Conservation (phyloP, 2,329 filamentous ascomycete genomes). For the Fusarium humuli region DNA sequence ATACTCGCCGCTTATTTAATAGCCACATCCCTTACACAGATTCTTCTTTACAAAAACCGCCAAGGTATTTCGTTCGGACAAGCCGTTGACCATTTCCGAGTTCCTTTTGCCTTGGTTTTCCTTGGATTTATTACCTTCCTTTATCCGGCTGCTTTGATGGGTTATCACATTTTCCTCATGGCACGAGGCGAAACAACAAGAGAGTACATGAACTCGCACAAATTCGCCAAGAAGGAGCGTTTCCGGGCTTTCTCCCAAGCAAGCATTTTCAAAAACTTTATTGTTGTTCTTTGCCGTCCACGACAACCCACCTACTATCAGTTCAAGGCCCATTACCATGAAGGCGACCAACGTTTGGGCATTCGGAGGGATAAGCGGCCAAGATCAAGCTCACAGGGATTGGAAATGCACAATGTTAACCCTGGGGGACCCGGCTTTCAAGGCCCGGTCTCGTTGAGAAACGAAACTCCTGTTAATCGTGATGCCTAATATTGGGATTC, state of each 20-base stretch:
- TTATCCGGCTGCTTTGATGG: conserved; percentile 86
- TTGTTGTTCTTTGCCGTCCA: conserved; percentile 83
- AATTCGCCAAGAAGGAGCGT: conserved; percentile 91
- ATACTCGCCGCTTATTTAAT: conserved; percentile 81
- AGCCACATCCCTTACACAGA: conserved; percentile 81
- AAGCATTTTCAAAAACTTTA: conserved; percentile 79
- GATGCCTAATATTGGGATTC: conserved; percentile 9
- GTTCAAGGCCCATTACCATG: conserved; percentile 81
- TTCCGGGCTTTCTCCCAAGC: conserved; percentile 91
- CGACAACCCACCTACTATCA: conserved; percentile 88
- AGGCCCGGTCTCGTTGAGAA: conserved; percentile 62
- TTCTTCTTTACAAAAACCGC: conserved; percentile 76
- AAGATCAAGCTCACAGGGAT: conserved; percentile 72
- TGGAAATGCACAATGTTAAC: conserved; percentile 79
- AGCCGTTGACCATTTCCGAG: conserved; percentile 77
- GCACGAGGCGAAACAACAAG: conserved; percentile 92
- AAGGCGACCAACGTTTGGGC: conserved; percentile 88
- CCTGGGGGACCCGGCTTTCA: conserved; percentile 62
- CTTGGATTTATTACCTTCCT: conserved; percentile 79
- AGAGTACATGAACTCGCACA: conserved; percentile 95
- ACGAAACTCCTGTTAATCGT: conserved; percentile 44
- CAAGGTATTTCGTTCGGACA: conserved; percentile 74
- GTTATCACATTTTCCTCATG: conserved; percentile 93
- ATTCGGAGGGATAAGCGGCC: conserved; percentile 52
- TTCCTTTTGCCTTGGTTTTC: conserved; percentile 89